A percentile compares a stretch with the other conserved stretches of the same genome.
Evolutionary conservation across 2,329 filamentous ascomycete genomes (phyloP).

Genomic region (Neoscytalidium dimidiatum): DNA sequence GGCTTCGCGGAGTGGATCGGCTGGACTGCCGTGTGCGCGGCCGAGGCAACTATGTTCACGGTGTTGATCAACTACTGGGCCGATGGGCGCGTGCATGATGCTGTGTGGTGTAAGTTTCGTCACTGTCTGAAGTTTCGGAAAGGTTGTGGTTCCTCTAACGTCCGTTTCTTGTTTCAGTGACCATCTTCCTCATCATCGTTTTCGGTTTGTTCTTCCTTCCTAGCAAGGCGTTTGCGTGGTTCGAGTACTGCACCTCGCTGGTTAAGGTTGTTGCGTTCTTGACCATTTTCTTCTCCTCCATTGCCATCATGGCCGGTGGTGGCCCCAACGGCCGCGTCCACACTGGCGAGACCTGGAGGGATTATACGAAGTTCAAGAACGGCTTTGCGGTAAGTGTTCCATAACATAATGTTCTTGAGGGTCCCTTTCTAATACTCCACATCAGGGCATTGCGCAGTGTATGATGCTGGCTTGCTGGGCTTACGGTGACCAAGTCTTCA

Average conservation of each 20-base stretch:
- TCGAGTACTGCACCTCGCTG: slow-evolving; percentile 18
- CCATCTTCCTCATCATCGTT: slow-evolving; percentile 17
- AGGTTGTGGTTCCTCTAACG: not conserved
- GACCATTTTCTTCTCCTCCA: slow-evolving; percentile 33
- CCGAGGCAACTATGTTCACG: slow-evolving; percentile 27
- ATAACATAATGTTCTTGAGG: not conserved
- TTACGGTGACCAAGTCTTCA: slow-evolving; percentile 38
- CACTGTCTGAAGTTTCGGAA: not conserved
- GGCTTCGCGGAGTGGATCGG: slow-evolving; percentile 37
- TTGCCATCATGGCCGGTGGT: slow-evolving; percentile 38
- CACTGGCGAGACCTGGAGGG: slow-evolving; percentile 35
- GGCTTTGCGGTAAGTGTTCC: slow-evolving; percentile 32
- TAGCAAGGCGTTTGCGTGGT: slow-evolving; percentile 37
- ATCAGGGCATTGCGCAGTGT: slow-evolving; percentile 9
- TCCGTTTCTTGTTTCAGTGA: slow-evolving; percentile 13
- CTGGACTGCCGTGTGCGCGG: slow-evolving; percentile 27
- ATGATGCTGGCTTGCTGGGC: slow-evolving; percentile 20
- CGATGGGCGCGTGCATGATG: slow-evolving; percentile 2
- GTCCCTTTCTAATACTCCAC: not conserved
- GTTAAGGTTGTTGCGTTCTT: slow-evolving; percentile 40
- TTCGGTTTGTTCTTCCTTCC: slow-evolving; percentile 25
- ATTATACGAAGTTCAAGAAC: slow-evolving; percentile 39
- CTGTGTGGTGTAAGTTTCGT: slow-evolving; percentile 15
- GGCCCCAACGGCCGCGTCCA: slow-evolving; percentile 36
- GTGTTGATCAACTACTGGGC: slow-evolving; percentile 24